phyloP scores from a whole-genome alignment of 2,329 filamentous ascomycete genomes.

The Orbilia blumenaviensis region DNA sequence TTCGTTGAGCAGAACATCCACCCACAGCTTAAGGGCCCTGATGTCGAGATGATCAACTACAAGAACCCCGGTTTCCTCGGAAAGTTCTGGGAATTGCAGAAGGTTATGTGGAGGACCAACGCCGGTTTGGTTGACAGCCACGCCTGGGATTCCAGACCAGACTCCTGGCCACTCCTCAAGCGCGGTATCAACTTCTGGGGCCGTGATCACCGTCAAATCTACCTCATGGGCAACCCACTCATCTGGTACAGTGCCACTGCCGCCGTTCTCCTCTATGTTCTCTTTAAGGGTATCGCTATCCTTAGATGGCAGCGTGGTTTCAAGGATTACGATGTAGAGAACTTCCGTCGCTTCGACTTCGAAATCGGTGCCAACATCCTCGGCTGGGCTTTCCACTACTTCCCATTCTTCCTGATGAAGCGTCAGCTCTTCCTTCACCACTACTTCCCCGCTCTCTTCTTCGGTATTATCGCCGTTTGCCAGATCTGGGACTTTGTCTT shows the following conservation, averaged over 20 bases:
- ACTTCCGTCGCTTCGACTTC: constrained; percentile 97
- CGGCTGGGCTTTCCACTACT: constrained; percentile 97
- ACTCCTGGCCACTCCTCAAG: constrained; percentile 88
- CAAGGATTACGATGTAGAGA: constrained; percentile 80
- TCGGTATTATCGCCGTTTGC: constrained; percentile 86
- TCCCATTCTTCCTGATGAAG: constrained; percentile 98
- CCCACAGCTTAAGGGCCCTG: constrained; percentile 72
- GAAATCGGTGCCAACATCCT: constrained; percentile 90
- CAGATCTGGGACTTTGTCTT: constrained; percentile 88
- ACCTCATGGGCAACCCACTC: constrained; percentile 91
- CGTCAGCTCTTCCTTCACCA: constrained; percentile 98
- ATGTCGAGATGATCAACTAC: constrained; percentile 95
- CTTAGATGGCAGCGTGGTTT: constrained; percentile 94
- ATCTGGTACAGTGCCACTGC: constrained; percentile 92
- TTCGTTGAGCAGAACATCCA: constrained; percentile 93
- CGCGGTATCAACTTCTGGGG: constrained; percentile 99
- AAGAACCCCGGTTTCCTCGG: constrained; percentile 91
- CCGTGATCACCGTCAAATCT: constrained; percentile 90
- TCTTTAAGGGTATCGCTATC: constrained; percentile 87
- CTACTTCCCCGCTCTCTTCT: constrained; percentile 97
- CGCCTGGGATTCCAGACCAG: constrained; percentile 95
- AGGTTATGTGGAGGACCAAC: constrained; percentile 99
- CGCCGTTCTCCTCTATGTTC: constrained; percentile 77
- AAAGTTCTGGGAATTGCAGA: constrained; percentile 96
- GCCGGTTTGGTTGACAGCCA: constrained; percentile 95